A percentile compares a stretch with the other conserved stretches of the same genome.
These are phyloP conservation scores for Aspergillus neotritici DNA, from an alignment of 2,329 filamentous ascomycete species.

Conservation along the genomic window DNA sequence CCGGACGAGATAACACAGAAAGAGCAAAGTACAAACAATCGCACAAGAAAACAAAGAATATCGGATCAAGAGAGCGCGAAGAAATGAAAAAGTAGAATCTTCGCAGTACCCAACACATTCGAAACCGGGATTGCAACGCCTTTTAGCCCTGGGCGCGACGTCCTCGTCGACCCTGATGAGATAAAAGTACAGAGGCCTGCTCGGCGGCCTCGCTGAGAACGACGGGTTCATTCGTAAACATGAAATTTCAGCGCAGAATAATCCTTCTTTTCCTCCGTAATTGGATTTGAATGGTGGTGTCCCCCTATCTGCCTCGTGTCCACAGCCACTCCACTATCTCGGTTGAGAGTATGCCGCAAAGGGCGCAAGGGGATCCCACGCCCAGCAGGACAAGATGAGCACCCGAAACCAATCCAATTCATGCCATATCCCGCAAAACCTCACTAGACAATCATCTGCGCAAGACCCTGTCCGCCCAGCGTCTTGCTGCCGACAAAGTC, in stretches of 20 bases:
- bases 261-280: too few relatives aligned
- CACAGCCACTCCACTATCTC: too few relatives aligned
- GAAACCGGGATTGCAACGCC: too few relatives aligned
- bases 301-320: too few relatives aligned
- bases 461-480: conserved; percentile 84
- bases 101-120: too few relatives aligned
- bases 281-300: too few relatives aligned
- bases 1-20: not conserved
- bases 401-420: not conserved
- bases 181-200: conserved; percentile 19
- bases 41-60: not conserved
- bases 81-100: too few relatives aligned
- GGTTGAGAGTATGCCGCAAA: too few relatives aligned
- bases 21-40: conserved; percentile 1
- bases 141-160: not conserved
- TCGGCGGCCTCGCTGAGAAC: conserved; percentile 12
- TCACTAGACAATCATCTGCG: conserved; percentile 87
- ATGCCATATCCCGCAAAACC: not conserved
- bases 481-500: conserved; percentile 71
- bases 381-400: not conserved
- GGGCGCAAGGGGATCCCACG: too few relatives aligned
- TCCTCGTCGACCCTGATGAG: conserved; percentile 8
- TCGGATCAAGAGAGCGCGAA: too few relatives aligned
- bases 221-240: conserved; percentile 20
- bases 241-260: conserved; percentile 12